Percentiles rank a stretch among this genome's conserved stretches.
These are phyloP conservation scores for Spizellomyces punctatus DNA, from an alignment of 192 early-diverging fungal genomes.

Conservation along the genomic window DNA sequence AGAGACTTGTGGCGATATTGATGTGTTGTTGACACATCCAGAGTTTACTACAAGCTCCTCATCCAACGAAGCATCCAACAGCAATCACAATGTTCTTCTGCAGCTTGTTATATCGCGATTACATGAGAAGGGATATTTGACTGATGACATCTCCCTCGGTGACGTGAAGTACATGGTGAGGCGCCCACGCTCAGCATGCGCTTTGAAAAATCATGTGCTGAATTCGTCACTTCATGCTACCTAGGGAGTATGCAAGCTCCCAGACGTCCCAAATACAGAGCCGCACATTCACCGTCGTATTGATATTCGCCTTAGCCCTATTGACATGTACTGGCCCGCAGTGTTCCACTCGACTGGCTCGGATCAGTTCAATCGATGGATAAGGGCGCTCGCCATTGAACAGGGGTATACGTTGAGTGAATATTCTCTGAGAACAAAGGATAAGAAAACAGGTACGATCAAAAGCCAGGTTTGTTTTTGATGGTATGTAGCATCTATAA, in stretches of 20 bases:
- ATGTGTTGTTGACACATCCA: slow-evolving; percentile 32
- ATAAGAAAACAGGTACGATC: neutral
- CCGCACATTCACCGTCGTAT: neutral
- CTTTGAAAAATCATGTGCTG: no score
- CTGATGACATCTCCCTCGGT: neutral
- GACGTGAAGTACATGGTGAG: neutral
- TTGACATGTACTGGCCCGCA: neutral
- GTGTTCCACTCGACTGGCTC: neutral
- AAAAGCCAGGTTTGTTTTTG: slow-evolving; percentile 1
- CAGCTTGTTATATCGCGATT: neutral
- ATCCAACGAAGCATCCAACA: neutral
- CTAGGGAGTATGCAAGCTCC: neutral
- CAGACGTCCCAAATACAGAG: neutral
- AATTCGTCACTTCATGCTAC: neutral
- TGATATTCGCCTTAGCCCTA: neutral
- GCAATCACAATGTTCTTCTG: neutral
- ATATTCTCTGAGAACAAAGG: neutral
- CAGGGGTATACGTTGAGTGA: neutral
- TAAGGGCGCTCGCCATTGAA: neutral
- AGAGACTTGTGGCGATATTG: slow-evolving; percentile 46
- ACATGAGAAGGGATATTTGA: neutral
- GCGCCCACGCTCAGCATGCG: no score
- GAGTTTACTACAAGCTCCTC: neutral
- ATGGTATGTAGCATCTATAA: neutral
- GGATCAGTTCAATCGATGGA: neutral